Evolutionary conservation across 179 eudicot species (phyloP).

Genomic region (Silene coronaria): DNA sequence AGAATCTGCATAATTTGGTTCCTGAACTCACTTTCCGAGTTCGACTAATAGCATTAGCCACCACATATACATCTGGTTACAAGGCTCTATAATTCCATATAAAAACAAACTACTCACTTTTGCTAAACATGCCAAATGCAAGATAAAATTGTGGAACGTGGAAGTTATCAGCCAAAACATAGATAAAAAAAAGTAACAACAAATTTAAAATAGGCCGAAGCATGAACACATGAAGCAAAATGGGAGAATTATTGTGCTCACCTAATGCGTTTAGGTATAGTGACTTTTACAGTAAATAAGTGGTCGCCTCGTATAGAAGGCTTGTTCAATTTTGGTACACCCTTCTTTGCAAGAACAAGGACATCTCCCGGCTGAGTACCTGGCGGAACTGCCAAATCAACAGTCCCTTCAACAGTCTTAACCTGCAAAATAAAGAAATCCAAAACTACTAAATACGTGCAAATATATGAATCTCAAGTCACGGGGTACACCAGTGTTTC

Average conservation of each 20-base stretch:
- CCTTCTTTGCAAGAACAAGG: conserved; percentile 87
- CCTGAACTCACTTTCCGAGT: not conserved
- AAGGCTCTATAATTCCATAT: not conserved
- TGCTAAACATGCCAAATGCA: not conserved
- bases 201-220: not conserved
- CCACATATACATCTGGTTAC: not conserved
- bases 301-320: conserved; percentile 96
- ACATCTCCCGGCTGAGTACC: conserved; percentile 98
- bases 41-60: not conserved
- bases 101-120: not conserved
- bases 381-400: conserved; percentile 77
- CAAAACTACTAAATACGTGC: not conserved
- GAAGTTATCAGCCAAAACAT: not conserved
- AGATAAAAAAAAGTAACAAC: not conserved
- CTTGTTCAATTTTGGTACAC: conserved; percentile 82
- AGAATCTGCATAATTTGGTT: not conserved
- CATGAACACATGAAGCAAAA: not conserved
- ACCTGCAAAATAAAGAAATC: conserved; percentile 40
- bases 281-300: conserved; percentile 69
- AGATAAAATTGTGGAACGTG: not conserved
- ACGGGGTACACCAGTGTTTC: not conserved
- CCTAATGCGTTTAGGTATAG: conserved; percentile 90
- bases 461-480: not conserved
- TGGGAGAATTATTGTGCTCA: conserved; percentile 21
- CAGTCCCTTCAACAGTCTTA: conserved; percentile 80